Evolutionary conservation across 1,139 yeast genomes (phyloP), one percentile per base, ranked within the genome.

Genomic region (Zygoascus hellenicus): DNA sequence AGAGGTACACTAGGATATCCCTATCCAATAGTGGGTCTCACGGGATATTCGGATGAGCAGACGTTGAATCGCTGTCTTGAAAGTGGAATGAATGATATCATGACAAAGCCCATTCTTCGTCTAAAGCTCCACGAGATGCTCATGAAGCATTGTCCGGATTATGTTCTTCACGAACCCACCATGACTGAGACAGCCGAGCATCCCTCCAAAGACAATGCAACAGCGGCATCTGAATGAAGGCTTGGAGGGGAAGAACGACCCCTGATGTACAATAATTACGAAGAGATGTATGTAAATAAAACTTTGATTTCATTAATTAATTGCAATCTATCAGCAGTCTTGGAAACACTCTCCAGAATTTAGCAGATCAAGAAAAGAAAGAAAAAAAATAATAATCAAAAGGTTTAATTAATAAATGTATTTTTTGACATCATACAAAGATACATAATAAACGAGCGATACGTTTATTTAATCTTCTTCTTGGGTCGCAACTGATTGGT

Each of bases 401-500:
- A n/a, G 17, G 13, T 15, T 15, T 22, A n/a, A 36, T 15, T 36
- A 36, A 36, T 19, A 36, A 36, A 36, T 36, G 39, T 36, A 36
- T 36, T 36, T 36, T 36, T 36, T 15, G 22, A 36, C 28, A 17
- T 36, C 30, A 36, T 36, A 36, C 16, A 36, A 22, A 36, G 39
- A 36, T 36, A 36, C 39, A 36, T 33, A 33, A 33, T 17, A 17
- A 36, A 22, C 26, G 30, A 22, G 39, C 39, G 33, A 38, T 38
- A 5, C 13, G 22, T n/a, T 38, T 30, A 38, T 15, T 38, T 38
- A 32, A 38, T 38, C 89, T 92, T 92, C 95, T 92, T 92, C 96
- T 90, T 90, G 79, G 97, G 97, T 83, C 97, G 89, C 77, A 92
- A 87, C 82, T 92, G 98, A 83, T 92, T 92, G 76, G 96, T 81